Conservation (phyloP, 1,139 yeast genomes). For the Nakaseomyces uthaithaninus region DNA sequence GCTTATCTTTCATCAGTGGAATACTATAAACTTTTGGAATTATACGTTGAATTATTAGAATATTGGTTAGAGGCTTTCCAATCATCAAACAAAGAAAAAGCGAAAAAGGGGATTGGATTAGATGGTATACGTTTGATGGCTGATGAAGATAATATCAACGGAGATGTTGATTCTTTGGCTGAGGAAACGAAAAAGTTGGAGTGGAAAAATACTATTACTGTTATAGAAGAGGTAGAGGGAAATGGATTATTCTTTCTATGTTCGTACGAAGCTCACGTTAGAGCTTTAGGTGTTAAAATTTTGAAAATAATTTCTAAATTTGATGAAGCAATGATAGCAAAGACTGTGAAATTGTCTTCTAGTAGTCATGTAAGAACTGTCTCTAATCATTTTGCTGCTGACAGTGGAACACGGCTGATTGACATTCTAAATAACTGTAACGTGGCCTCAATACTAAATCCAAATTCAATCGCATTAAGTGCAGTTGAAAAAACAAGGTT, state of each 20-base stretch:
- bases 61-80: conserved; percentile 71
- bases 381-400: conserved; percentile 64
- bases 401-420: conserved; percentile 67
- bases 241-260: conserved; percentile 88
- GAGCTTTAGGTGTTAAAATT: conserved; percentile 69
- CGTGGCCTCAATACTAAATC: conserved; percentile 53
- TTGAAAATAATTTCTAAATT: conserved; percentile 71
- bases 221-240: conserved; percentile 91
- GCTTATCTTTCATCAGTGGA: conserved; percentile 49
- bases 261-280: conserved; percentile 70
- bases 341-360: conserved; percentile 31
- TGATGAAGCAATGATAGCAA: conserved; percentile 68
- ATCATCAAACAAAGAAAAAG: conserved; percentile 23
- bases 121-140: conserved; percentile 24
- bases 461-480: conserved; percentile 52
- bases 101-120: conserved; percentile 29
- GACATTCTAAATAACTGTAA: conserved; percentile 68
- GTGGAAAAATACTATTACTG: conserved; percentile 69
- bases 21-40: conserved; percentile 51
- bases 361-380: conserved; percentile 47
- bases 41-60: conserved; percentile 69
- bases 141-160: conserved; percentile 25
- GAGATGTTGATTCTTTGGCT: conserved; percentile 7
- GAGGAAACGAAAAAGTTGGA: conserved; percentile 59
- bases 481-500: conserved; percentile 74